These are phyloP conservation scores for Leucocoprinus sp. DNA, from an alignment of 768 basidiomycete genomes.

Conservation along the genomic window DNA sequence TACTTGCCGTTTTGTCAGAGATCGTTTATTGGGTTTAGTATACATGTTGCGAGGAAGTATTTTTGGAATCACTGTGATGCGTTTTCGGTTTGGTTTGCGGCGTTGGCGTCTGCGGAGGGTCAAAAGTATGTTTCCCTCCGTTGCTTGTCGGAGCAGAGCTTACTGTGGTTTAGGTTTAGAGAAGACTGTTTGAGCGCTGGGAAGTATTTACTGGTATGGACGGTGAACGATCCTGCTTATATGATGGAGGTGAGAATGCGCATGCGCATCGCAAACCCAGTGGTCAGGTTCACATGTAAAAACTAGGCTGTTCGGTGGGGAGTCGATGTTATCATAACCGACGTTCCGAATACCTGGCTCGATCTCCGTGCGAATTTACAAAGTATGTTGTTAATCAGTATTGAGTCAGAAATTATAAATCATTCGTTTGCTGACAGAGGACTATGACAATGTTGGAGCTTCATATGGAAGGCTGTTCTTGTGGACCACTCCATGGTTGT, in stretches of 20 bases:
- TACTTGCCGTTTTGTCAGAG: constrained; percentile 76
- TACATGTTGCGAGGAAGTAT: constrained; percentile 67
- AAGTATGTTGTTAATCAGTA: too few species aligned
- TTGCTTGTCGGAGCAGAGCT: not conserved
- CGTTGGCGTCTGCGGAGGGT: constrained; percentile 67
- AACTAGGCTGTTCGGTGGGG: constrained; percentile 82
- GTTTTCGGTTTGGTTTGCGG: constrained; percentile 76
- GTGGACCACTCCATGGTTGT: constrained; percentile 61
- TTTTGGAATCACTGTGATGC: constrained; percentile 86
- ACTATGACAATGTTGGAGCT: constrained; percentile 57
- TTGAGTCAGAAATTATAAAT: too few species aligned
- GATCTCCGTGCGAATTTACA: constrained; percentile 50
- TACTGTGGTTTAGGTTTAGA: constrained; percentile 50
- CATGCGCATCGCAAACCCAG: too few species aligned
- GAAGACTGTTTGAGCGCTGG: constrained; percentile 69
- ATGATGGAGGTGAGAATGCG: constrained; percentile 98
- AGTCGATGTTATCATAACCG: constrained; percentile 72
- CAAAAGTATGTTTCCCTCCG: constrained; percentile 38
- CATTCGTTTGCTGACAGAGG: constrained; percentile 39
- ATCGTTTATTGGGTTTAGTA: constrained; percentile 76
- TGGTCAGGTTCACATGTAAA: too few species aligned
- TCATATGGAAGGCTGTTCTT: constrained; percentile 62
- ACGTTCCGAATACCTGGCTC: constrained; percentile 62
- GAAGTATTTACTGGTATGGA: constrained; percentile 95
- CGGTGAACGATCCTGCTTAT: constrained; percentile 81